Percentiles rank a stretch among this genome's conserved stretches.
Conservation (phyloP, 2,329 filamentous ascomycete species). For the Zymoseptoria crescenta region DNA sequence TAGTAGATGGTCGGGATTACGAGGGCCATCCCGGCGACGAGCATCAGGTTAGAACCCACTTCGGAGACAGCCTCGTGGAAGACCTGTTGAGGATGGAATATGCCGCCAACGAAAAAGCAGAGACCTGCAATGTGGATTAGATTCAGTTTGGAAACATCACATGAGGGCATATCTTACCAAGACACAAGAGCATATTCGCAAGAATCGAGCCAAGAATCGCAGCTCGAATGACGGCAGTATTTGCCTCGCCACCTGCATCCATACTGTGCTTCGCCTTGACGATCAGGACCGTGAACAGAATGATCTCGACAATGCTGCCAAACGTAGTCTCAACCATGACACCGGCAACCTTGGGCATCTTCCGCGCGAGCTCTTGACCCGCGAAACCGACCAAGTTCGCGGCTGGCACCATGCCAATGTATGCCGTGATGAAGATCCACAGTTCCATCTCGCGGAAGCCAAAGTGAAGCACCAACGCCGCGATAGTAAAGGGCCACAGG, state of each 20-base stretch:
- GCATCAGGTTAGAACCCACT: conserved; percentile 65
- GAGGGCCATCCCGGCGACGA: conserved; percentile 59
- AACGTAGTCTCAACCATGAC: conserved; percentile 48
- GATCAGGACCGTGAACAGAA: conserved; percentile 71
- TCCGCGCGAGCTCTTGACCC: conserved; percentile 62
- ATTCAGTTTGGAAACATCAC: not conserved
- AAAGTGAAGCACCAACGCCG: conserved; percentile 43
- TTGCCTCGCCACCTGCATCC: conserved; percentile 15
- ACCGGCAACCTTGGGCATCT: conserved; percentile 65
- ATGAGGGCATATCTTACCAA: conserved; percentile 44
- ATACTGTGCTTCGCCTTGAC: conserved; percentile 13
- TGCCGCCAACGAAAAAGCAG: conserved; percentile 71
- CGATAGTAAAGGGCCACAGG: conserved; percentile 43
- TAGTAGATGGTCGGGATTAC: conserved; percentile 48
- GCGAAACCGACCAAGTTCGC: conserved; percentile 52
- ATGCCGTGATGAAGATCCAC: conserved; percentile 42
- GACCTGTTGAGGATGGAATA: conserved; percentile 58
- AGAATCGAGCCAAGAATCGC: conserved; percentile 76
- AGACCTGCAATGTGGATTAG: conserved; percentile 28
- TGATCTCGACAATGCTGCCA: conserved; percentile 70
- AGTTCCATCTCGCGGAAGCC: conserved; percentile 30
- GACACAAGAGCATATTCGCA: conserved; percentile 70
- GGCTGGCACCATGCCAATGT: conserved; percentile 44
- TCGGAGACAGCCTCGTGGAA: conserved; percentile 74
- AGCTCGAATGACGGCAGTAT: conserved; percentile 60